phyloP scores from a whole-genome alignment of 306 rosid genomes.

The Astragalus membranaceus region DNA sequence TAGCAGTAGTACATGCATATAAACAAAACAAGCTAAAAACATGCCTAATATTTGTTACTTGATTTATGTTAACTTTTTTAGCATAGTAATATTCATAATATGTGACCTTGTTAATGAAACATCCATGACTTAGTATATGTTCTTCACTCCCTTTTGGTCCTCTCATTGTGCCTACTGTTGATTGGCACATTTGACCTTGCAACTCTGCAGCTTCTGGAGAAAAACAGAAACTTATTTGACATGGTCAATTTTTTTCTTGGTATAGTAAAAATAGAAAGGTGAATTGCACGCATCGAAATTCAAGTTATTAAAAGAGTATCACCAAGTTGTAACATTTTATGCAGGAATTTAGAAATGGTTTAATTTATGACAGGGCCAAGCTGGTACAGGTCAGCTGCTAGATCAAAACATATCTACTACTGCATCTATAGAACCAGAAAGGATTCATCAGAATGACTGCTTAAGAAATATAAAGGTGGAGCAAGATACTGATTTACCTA shows the following conservation, averaged over 20 bases:
- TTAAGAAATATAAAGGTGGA: constrained; percentile 32
- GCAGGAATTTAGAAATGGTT: constrained; percentile 52
- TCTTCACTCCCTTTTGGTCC: background rate
- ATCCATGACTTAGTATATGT: background rate
- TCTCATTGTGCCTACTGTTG: background rate
- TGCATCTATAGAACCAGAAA: constrained; percentile 7
- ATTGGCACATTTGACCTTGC: background rate
- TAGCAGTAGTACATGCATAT: background rate
- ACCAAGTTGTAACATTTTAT: constrained; percentile 33
- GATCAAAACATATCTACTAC: constrained; percentile 23
- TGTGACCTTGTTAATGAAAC: background rate
- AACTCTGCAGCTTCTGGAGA: background rate
- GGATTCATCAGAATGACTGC: constrained; percentile 19
- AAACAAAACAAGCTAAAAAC: background rate
- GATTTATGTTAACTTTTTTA: background rate
- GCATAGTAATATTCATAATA: background rate
- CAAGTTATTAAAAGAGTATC: constrained; percentile 19
- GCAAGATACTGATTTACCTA: constrained; percentile 37
- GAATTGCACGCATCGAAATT: background rate
- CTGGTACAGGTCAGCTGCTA: constrained; percentile 28
- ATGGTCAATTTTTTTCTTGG: background rate
- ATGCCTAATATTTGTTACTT: background rate
- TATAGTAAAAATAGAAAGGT: background rate
- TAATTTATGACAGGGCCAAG: constrained; percentile 70
- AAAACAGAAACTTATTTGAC: background rate